These are phyloP conservation scores for Penicillium hesseltinei DNA, from an alignment of 2,329 filamentous ascomycete species.

Conservation along the genomic window DNA sequence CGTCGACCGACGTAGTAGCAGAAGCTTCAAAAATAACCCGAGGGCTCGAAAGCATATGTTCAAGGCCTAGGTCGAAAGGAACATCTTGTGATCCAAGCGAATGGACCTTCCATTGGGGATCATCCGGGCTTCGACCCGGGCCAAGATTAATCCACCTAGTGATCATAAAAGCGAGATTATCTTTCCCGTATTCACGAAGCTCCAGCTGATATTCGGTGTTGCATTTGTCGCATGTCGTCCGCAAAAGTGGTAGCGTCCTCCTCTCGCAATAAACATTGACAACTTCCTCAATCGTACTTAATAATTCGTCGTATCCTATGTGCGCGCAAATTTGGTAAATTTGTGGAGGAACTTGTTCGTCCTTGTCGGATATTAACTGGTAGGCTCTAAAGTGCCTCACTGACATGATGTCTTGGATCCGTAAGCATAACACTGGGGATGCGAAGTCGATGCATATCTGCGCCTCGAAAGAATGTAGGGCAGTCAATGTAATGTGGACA, in stretches of 20 bases:
- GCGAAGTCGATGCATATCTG: background rate
- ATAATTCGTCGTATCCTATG: background rate
- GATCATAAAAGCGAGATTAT: background rate
- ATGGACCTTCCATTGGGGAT: constrained; percentile 4
- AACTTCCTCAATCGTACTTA: background rate
- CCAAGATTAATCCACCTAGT: constrained; percentile 12
- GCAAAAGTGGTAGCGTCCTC: background rate
- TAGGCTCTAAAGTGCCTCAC: background rate
- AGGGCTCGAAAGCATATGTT: background rate
- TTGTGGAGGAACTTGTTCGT: background rate
- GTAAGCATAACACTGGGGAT: constrained; percentile 5
- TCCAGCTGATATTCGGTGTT: constrained; percentile 5
- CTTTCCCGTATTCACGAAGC: background rate
- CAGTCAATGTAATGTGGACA: background rate
- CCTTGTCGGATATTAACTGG: background rate
- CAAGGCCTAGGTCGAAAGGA: background rate
- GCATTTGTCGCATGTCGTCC: background rate
- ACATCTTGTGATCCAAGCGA: too few species aligned
- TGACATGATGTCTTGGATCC: constrained; percentile 8
- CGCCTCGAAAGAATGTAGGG: constrained; percentile 12
- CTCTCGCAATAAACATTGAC: background rate
- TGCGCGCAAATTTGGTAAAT: background rate
- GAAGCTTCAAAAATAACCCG: background rate
- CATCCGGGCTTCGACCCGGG: background rate
- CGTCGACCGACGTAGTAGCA: background rate